Base-by-base conservation (phyloP, 805 yeast species). In the Hanseniaspora nectarophila region DNA sequence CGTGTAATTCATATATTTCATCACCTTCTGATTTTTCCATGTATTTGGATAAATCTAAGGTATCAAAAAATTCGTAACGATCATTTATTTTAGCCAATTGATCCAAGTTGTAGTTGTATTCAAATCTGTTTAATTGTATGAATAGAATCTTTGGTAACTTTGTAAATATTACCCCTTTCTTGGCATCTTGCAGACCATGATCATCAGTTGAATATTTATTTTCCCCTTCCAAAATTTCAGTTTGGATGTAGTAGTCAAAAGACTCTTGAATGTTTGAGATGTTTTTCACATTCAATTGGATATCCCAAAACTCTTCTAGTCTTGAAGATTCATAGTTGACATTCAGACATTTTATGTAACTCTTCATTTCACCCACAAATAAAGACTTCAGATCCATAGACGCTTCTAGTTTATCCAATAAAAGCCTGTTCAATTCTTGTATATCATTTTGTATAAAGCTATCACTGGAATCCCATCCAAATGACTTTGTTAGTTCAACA, bases 391-490 rank as follows among this genome's bases (percentile, higher is more conserved):
- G 67, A 43, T 79, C 75, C 97, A 92, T 88, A 49, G 85, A 84
- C 3, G 80, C 73, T 65, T 92, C 99, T 42, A 92, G 73, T 57
- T 82, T 79, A 66, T 92, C 99, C 97, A 92, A 90, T 62, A 92
- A 73, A 35, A 92, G 88, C 59, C 99, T 80, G 64, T 89, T 88
- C 63, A 92, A 73, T 66, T 92, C 99, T 65, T 92, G 99, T 15
- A 92, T 97, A 64, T 92, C 99, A 67, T 92, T 97, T 67, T 92
- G 99, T 2, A 95, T 85, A 66, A 92, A 92, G 0, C 97, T 95
- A 59, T 92, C 98, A 5, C 82, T 81, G 9, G 85, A 76, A 63
- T 88, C 95, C 99, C 99, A 92, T 8, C 99, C 98, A 72, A 92
- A 92, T 0, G 97, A 82, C 54, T 79, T 77, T 0, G 98, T 92